Percentiles rank a stretch among this genome's conserved stretches.
Evolutionary conservation across 352 stramenopile genomes (phyloP).

Genomic region (Globisporangium rhizosaccharum): DNA sequence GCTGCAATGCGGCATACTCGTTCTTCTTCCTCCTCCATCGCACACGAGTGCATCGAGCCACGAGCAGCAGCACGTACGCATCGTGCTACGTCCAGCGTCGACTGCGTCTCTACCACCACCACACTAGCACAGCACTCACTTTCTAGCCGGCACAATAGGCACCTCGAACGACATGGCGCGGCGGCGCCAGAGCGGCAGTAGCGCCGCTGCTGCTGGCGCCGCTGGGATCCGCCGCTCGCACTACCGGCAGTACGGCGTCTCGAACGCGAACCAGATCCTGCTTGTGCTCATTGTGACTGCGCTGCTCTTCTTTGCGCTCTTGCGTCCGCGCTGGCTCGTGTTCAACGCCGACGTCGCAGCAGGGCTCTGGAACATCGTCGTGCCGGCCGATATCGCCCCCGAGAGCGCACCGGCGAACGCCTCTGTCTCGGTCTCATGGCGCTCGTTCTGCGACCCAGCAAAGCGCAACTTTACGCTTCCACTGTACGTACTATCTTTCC

Average conservation of each 20-base stretch:
- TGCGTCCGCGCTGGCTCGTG: slow-evolving; percentile 59
- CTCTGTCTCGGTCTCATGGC: slow-evolving; percentile 37
- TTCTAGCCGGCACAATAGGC: slow-evolving; percentile 1
- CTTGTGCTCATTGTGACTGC: slow-evolving; percentile 44
- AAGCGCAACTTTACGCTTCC: slow-evolving; percentile 23
- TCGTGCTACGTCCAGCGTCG: neutral
- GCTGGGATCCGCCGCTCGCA: slow-evolving; percentile 21
- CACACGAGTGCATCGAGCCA: too few relatives aligned
- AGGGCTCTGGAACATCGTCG: slow-evolving; percentile 49
- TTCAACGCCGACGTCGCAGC: slow-evolving; percentile 36
- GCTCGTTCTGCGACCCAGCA: slow-evolving; percentile 36
- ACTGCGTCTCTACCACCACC: too few relatives aligned
- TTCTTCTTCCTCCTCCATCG: too few relatives aligned
- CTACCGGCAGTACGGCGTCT: slow-evolving; percentile 69
- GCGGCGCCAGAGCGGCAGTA: neutral
- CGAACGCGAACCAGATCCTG: slow-evolving; percentile 85
- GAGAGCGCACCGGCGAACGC: slow-evolving; percentile 23
- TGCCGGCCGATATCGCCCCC: slow-evolving; percentile 15
- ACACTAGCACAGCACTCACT: neutral
- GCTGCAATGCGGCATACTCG: too few relatives aligned
- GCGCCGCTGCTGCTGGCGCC: neutral
- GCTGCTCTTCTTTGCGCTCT: slow-evolving; percentile 58
- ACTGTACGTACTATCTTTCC: slow-evolving; percentile 9
- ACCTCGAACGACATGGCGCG: slow-evolving; percentile 3
- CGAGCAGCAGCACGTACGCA: neutral